Percentiles rank a stretch among this genome's conserved stretches.
Conservation (phyloP, 2,329 filamentous ascomycete species). For the Penicillium sp. region DNA sequence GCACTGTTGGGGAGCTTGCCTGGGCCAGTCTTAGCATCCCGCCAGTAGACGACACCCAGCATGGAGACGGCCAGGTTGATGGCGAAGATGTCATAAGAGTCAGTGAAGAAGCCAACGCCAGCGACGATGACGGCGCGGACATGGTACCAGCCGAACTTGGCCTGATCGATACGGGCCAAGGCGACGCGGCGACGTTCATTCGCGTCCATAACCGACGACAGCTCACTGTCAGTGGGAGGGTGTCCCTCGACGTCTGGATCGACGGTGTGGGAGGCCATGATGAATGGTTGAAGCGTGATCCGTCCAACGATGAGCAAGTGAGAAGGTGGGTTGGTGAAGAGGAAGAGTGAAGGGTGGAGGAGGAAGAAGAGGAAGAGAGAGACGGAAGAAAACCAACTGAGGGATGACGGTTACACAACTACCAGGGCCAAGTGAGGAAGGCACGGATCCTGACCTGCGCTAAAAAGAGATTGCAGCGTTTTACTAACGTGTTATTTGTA, state of each 20-base stretch:
- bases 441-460: neutral
- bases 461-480: neutral
- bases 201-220: constrained; percentile 53
- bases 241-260: neutral
- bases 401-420: neutral
- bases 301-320: neutral
- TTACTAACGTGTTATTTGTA: neutral
- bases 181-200: constrained; percentile 78
- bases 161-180: constrained; percentile 78
- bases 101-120: constrained; percentile 86
- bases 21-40: constrained; percentile 48
- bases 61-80: constrained; percentile 72
- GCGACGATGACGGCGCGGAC: constrained; percentile 75
- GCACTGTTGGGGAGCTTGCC: constrained; percentile 64
- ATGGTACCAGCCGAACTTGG: constrained; percentile 82
- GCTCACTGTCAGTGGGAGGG: neutral
- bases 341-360: neutral
- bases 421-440: neutral
- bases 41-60: constrained; percentile 78
- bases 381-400: neutral
- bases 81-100: constrained; percentile 82
- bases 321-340: neutral
- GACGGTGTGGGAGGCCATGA: neutral
- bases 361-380: neutral
- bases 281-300: neutral